phyloP scores from a whole-genome alignment of 2,329 filamentous ascomycete species.

The Fusarium torulosum region DNA sequence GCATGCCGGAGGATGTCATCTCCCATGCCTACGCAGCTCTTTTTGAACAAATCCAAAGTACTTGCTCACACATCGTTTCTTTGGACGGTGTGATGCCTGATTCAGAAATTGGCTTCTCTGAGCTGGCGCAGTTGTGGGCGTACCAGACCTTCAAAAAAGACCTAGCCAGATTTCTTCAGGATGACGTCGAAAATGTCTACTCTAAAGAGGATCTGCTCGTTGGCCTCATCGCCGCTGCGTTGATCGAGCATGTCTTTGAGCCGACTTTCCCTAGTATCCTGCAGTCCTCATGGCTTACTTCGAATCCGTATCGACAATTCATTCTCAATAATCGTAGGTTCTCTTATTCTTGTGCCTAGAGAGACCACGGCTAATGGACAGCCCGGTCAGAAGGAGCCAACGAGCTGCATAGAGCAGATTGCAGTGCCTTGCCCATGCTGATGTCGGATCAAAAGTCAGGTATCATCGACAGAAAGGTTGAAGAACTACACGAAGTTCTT shows the following conservation, averaged over 20 bases:
- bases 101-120: neutral
- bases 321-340: neutral
- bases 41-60: neutral
- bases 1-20: neutral
- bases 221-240: neutral
- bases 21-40: neutral
- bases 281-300: neutral
- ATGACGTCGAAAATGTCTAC: neutral
- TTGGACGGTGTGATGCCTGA: neutral
- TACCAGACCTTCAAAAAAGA: neutral
- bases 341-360: accelerated
- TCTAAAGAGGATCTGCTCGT: neutral
- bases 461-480: neutral
- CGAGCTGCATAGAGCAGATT: neutral
- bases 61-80: neutral
- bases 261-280: neutral
- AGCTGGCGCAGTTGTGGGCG: neutral
- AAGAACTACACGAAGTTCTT: neutral
- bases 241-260: conserved; percentile 5
- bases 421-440: neutral
- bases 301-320: neutral
- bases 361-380: neutral
- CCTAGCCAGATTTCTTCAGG: neutral
- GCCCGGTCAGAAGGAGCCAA: neutral
- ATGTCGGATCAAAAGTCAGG: neutral